Evolutionary conservation across 192 early-diverging fungal genomes (phyloP).

Genomic region (Helicostylum pulchrum): DNA sequence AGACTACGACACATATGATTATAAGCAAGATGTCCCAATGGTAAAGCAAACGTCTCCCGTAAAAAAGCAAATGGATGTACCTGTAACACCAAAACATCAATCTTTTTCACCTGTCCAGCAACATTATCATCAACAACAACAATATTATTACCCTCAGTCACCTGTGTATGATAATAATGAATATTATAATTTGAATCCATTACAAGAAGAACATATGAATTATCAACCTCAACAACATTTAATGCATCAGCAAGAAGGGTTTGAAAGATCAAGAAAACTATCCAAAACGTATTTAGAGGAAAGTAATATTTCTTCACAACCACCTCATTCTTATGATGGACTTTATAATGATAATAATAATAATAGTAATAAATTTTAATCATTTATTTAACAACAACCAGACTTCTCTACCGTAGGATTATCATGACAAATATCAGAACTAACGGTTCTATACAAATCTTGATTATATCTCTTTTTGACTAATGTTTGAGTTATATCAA

Average conservation of each 20-base stretch:
- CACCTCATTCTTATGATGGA: conserved; percentile 15
- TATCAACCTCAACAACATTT: background rate
- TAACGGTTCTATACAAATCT: conserved; percentile 5
- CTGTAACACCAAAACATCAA: no score
- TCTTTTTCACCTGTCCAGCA: no score
- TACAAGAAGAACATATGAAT: conserved; percentile 3
- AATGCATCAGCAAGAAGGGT: background rate
- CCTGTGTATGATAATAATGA: background rate
- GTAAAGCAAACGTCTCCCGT: background rate
- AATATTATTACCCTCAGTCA: background rate
- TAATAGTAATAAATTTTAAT: background rate
- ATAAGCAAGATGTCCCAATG: conserved; percentile 15
- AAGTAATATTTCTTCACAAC: background rate
- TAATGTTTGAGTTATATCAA: conserved; percentile 47
- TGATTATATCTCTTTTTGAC: conserved; percentile 29
- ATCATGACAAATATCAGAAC: background rate
- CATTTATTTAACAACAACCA: conserved; percentile 7
- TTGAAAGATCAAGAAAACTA: background rate
- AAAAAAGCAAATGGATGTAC: no score
- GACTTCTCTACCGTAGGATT: background rate
- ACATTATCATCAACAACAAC: background rate
- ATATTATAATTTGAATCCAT: conserved; percentile 1
- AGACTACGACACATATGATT: conserved; percentile 17
- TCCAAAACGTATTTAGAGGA: conserved; percentile 9
- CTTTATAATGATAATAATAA: conserved; percentile 1